Evolutionary conservation across 1,284 basidiomycete species (phyloP), one percentile per base, ranked within the genome.

Genomic region (Fomes fomentarius): DNA sequence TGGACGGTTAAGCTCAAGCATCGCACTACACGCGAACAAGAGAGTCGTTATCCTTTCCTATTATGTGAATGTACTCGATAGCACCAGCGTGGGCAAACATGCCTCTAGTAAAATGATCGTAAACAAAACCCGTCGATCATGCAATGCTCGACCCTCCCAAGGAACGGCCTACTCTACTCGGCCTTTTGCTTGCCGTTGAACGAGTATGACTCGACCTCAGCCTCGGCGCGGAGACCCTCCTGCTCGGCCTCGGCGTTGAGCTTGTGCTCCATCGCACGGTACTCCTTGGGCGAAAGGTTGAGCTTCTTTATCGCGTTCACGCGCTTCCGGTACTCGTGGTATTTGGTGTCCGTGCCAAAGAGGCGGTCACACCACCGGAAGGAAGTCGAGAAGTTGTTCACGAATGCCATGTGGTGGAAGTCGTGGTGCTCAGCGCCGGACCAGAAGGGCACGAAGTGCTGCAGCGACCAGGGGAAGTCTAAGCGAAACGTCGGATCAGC

Each of bases 391-490:
- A 83, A 96, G 79, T 94, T 95, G 80, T 93, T 93, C 52, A 84
- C 84, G 76, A 93, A 93, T 1, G 90, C 87, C 91, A 93, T 93
- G 75, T 96, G 93, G 73, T 96, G 94, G 83, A 93, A 96, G 70
- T 95, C 96, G 74, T 98, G 96, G 79, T 98, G 96, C 69, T 99
- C 97, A 0, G 96, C 97, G 46, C 97, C 96, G 22, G 94, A 94
- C 96, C 96, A 99, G 83, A 98, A 94, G 3, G 96, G 96, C 26
- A 99, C 57, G 68, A 94, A 89, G 79, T 96, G 88, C 67, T 95
- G 90, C 58, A 99, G 80, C n/a, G 93, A 96, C 94, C 94, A 96
- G 4, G 94, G 94, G 82, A 97, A 97, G 74, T 97, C 91, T 91
- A 35, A n/a, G 17, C 8, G 11, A 17, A 7, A 22, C 11, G 31